These are phyloP conservation scores for Trichoderma citrinoviride DNA, from an alignment of 2,329 filamentous ascomycete species.

Conservation along the genomic window DNA sequence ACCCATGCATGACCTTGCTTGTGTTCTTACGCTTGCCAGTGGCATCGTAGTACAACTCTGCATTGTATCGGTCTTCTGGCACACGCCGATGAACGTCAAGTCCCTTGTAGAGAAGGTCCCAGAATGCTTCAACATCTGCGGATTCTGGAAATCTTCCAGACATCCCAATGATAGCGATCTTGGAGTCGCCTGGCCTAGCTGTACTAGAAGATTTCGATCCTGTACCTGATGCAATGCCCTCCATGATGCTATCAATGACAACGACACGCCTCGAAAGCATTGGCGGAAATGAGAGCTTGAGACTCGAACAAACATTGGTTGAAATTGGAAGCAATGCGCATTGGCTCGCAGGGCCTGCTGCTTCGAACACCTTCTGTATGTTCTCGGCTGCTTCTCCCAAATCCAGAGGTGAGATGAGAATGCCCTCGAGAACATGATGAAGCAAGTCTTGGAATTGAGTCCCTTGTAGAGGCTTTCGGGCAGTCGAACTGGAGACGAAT, in stretches of 20 bases:
- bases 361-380: background rate
- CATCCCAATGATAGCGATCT: conserved; percentile 77
- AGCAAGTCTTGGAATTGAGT: background rate
- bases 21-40: conserved; percentile 68
- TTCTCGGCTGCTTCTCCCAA: conserved; percentile 2
- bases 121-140: conserved; percentile 45
- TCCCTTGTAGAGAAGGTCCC: conserved; percentile 66
- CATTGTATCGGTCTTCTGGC: conserved; percentile 65
- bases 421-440: background rate
- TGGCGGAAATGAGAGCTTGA: background rate
- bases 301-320: background rate
- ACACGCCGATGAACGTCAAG: conserved; percentile 63
- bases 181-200: conserved; percentile 35
- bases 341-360: background rate
- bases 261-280: background rate
- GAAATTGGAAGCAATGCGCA: background rate
- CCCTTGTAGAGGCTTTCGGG: background rate
- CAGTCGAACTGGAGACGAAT: background rate
- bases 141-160: conserved; percentile 46
- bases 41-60: conserved; percentile 64
- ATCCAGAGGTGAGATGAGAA: conserved; percentile 4
- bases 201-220: background rate
- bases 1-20: conserved; percentile 67
- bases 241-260: background rate
- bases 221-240: background rate